phyloP scores from a whole-genome alignment of 148 eudicot genomes.

The Heliosperma pusillum region DNA sequence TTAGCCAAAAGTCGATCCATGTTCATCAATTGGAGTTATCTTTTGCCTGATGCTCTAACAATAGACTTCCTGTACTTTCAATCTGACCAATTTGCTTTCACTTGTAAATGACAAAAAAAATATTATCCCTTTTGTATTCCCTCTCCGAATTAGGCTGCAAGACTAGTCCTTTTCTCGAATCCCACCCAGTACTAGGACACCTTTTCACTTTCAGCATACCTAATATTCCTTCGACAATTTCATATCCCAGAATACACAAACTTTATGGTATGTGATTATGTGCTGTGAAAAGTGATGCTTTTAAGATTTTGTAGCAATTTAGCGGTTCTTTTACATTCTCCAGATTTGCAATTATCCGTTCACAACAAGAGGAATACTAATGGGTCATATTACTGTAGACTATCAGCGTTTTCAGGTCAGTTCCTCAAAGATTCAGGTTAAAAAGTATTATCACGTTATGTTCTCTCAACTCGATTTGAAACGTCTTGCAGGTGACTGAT shows the following conservation, averaged over 20 bases:
- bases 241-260: background rate
- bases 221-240: background rate
- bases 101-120: no score
- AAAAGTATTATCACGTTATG: background rate
- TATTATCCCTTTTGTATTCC: no score
- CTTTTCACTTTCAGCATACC: background rate
- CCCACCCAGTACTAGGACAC: background rate
- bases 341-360: conserved; percentile 98
- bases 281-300: background rate
- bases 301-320: background rate
- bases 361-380: conserved; percentile 91
- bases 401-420: conserved; percentile 87
- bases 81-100: no score
- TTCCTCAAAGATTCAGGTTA: background rate
- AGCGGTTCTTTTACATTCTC: conserved; percentile 9
- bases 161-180: no score
- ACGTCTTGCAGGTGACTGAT: conserved; percentile 75
- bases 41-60: no score
- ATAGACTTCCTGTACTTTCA: no score
- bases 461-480: conserved; percentile 6
- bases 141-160: no score
- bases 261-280: conserved; percentile 2
- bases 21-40: no score
- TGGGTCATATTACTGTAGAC: conserved; percentile 87
- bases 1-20: no score